phyloP scores from a whole-genome alignment of 192 early-diverging fungal genomes.

The Diversispora eburnea region DNA sequence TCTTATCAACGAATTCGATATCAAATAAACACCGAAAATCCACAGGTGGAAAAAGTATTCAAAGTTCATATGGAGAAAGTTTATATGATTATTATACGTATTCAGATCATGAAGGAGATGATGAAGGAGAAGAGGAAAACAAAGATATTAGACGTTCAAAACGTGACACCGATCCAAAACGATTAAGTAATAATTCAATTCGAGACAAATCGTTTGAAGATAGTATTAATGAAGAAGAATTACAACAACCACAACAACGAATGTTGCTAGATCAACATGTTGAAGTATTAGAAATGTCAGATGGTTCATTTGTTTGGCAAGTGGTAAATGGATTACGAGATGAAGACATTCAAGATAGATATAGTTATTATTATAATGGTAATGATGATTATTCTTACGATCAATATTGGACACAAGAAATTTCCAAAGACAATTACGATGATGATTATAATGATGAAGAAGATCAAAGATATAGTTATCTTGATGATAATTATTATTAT shows the following conservation, averaged over 20 bases:
- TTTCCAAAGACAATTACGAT: not conserved
- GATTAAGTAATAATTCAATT: not conserved
- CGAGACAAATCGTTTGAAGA: not conserved
- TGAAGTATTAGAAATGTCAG: constrained; percentile 26
- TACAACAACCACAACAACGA: not conserved
- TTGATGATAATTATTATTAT: constrained; percentile 5
- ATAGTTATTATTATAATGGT: constrained; percentile 22
- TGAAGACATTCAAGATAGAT: constrained; percentile 4
- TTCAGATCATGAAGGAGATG: constrained; percentile 25
- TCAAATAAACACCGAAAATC: constrained; percentile 19
- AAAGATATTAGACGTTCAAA: not conserved
- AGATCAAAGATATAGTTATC: not conserved
- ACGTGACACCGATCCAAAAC: not conserved
- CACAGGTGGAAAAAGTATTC: constrained; percentile 22
- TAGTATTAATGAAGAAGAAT: not conserved
- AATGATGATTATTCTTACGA: not conserved
- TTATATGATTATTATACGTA: constrained; percentile 28
- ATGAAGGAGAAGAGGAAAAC: constrained; percentile 10
- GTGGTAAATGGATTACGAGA: constrained; percentile 22
- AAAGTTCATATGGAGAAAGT: constrained; percentile 27
- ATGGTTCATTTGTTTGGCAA: constrained; percentile 29
- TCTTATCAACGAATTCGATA: constrained; percentile 9
- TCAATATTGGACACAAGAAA: constrained; percentile 4
- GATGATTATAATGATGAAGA: not conserved
- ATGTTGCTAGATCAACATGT: constrained; percentile 17